phyloP scores from a whole-genome alignment of 495 filamentous ascomycete species.

The Neurospora terricola region DNA sequence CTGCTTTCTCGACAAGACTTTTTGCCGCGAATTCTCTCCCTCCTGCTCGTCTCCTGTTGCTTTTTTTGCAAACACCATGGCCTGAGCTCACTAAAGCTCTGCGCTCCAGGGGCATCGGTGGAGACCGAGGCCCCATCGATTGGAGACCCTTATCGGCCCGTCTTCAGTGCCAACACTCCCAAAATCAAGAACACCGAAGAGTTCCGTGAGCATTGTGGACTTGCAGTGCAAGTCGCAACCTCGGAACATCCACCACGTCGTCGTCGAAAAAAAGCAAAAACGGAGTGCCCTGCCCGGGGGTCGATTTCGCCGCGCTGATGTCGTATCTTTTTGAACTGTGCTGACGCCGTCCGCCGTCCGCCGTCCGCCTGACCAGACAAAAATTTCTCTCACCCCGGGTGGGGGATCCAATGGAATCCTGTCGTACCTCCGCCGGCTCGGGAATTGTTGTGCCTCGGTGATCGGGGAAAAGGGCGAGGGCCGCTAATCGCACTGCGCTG shows the following conservation, averaged over 20 bases:
- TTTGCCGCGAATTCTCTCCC: background rate
- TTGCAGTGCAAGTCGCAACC: background rate
- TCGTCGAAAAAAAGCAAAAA: background rate
- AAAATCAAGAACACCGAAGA: background rate
- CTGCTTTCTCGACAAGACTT: background rate
- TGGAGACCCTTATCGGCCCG: background rate
- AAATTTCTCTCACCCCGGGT: background rate
- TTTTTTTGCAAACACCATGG: background rate
- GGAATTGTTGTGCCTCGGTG: background rate
- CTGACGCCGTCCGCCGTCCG: background rate
- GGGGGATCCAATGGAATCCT: background rate
- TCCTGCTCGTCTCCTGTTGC: background rate
- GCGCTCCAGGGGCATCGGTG: background rate
- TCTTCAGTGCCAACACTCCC: background rate
- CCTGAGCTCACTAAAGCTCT: background rate
- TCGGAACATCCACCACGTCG: background rate
- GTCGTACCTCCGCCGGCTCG: background rate
- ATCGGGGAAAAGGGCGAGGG: background rate
- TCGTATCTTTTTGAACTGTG: background rate
- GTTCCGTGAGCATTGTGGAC: background rate
- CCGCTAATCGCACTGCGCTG: background rate
- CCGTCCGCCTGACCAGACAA: background rate
- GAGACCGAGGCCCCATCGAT: background rate
- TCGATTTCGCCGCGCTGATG: background rate
- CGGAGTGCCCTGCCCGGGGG: background rate